Conservation (phyloP, 1,284 basidiomycete species). For the Malassezia cuniculi region DNA sequence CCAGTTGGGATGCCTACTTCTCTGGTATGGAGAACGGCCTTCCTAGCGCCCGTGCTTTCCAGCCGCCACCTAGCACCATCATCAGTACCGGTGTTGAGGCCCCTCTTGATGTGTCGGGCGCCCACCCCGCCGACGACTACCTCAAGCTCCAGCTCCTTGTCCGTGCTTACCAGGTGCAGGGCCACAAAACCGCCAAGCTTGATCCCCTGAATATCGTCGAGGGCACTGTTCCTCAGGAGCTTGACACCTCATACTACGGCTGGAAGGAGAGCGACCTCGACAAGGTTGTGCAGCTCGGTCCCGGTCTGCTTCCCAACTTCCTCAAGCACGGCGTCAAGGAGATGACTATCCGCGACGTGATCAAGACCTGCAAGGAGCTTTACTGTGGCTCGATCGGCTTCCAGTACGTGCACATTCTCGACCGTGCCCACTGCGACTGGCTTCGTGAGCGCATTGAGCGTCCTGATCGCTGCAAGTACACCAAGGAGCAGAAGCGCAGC, state of each 20-base stretch:
- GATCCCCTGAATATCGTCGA: slow-evolving; percentile 81
- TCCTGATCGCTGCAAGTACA: slow-evolving; percentile 96
- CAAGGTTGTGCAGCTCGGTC: slow-evolving; percentile 84
- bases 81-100: slow-evolving; percentile 54
- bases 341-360: slow-evolving; percentile 82
- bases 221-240: slow-evolving; percentile 31
- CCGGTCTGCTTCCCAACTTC: slow-evolving; percentile 86
- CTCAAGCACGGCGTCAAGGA: slow-evolving; percentile 70
- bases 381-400: slow-evolving; percentile 92
- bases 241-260: slow-evolving; percentile 55
- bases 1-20: slow-evolving; percentile 92
- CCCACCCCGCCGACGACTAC: slow-evolving; percentile 71
- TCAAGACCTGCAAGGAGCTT: slow-evolving; percentile 78
- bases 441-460: slow-evolving; percentile 91
- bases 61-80: slow-evolving; percentile 62
- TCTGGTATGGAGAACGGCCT: slow-evolving; percentile 80
- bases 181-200: slow-evolving; percentile 87
- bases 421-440: slow-evolving; percentile 99
- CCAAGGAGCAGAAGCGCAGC: slow-evolving; percentile 94
- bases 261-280: slow-evolving; percentile 86
- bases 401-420: slow-evolving; percentile 95
- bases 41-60: slow-evolving; percentile 68
- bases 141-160: slow-evolving; percentile 56
- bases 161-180: slow-evolving; percentile 95
- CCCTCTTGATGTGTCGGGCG: slow-evolving; percentile 55